Evolutionary conservation across 73 alveolate genomes (phyloP).

Genomic region (Paramecium pentaurelia): DNA sequence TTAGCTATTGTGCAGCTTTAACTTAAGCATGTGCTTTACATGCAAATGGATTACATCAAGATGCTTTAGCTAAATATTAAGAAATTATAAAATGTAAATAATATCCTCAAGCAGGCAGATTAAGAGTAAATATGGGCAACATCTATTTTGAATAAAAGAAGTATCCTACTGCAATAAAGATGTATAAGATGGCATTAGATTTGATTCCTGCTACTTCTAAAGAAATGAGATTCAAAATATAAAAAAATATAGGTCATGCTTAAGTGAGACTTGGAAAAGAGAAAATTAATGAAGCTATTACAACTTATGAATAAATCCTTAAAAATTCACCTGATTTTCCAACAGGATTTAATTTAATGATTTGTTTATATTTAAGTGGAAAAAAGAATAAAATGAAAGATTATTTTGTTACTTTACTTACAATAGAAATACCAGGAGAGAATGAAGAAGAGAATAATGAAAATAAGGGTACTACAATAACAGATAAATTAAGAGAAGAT

Average conservation of each 20-base stretch:
- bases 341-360: conserved; percentile 86
- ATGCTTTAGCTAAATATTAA: conserved; percentile 40
- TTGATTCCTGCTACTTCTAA: conserved; percentile 93
- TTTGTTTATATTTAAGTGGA: conserved; percentile 92
- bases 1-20: conserved; percentile 73
- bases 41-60: conserved; percentile 58
- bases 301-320: conserved; percentile 82
- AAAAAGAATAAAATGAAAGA: conserved; percentile 82
- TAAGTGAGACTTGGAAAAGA: conserved; percentile 89
- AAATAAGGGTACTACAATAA: conserved; percentile 61
- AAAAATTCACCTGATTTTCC: conserved; percentile 78
- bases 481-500: conserved; percentile 94
- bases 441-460: conserved; percentile 85
- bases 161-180: conserved; percentile 95
- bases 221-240: conserved; percentile 96
- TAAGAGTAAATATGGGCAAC: conserved; percentile 57
- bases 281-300: conserved; percentile 74
- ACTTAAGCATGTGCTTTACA: conserved; percentile 76
- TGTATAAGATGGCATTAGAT: conserved; percentile 99
- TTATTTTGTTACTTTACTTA: conserved; percentile 75
- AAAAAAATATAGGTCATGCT: conserved; percentile 97
- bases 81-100: conserved; percentile 52
- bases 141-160: conserved; percentile 82
- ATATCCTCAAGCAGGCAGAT: conserved; percentile 47
- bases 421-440: conserved; percentile 93